Evolutionary conservation across 2,329 filamentous ascomycete genomes (phyloP).

Genomic region (Elsinoe australis): DNA sequence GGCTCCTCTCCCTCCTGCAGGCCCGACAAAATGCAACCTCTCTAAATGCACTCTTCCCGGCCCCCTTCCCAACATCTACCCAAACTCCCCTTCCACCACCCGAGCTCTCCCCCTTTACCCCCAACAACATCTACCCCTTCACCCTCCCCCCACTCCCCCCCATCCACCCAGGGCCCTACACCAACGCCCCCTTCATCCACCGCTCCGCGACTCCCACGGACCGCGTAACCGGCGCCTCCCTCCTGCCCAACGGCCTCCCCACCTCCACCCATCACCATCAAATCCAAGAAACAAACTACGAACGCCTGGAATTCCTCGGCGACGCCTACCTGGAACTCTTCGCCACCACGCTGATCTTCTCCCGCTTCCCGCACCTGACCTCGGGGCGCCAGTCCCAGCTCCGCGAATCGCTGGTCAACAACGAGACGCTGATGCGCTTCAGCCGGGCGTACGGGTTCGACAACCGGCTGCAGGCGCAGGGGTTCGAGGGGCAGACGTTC

Average conservation of each 20-base stretch:
- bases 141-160: slow-evolving; percentile 27
- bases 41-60: neutral
- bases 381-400: slow-evolving; percentile 66
- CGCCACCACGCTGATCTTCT: slow-evolving; percentile 65
- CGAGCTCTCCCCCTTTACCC: neutral
- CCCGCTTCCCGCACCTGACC: slow-evolving; percentile 57
- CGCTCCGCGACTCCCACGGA: slow-evolving; percentile 25
- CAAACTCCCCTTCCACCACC: neutral
- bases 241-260: neutral
- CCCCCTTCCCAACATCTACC: neutral
- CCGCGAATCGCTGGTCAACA: slow-evolving; percentile 72
- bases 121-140: neutral
- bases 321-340: slow-evolving; percentile 78
- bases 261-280: slow-evolving; percentile 18
- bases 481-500: slow-evolving; percentile 26
- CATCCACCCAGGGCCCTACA: slow-evolving; percentile 23
- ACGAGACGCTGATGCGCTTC: slow-evolving; percentile 65
- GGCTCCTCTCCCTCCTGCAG: neutral
- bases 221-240: slow-evolving; percentile 22
- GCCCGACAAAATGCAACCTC: neutral
- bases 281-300: slow-evolving; percentile 56
- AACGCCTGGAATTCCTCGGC: slow-evolving; percentile 79
- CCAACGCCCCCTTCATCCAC: slow-evolving; percentile 29
- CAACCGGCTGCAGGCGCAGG: slow-evolving; percentile 49
- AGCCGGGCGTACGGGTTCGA: slow-evolving; percentile 64